Evolutionary conservation across 495 filamentous ascomycete genomes (phyloP), one percentile per base, ranked within the genome.

Genomic region (Rhypophila decipiens): DNA sequence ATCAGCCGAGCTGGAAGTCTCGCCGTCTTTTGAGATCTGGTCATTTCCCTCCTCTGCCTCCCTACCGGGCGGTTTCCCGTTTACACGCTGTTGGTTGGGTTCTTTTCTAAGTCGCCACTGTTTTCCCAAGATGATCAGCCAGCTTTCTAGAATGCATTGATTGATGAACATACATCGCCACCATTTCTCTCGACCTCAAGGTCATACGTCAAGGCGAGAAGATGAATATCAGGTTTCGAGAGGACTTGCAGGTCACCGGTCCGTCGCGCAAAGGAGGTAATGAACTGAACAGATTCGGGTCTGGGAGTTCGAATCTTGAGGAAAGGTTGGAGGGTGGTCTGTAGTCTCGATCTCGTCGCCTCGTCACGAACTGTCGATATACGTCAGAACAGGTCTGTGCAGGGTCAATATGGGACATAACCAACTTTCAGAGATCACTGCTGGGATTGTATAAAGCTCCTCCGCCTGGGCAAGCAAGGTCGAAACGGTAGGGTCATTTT

Each of bases 191-290:
- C 87, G 50, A 87, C 81, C 53, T 96, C 88, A 12, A 97, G 56
- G 58, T 98, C 93, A 59, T 96, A 97, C 3, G 89, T 85, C 24
- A 99, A 72, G 4, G 91, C 93, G 53, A 97, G 71, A 27, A 97
- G 73, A 50, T 91, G 82, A 37, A 97, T 69, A 82, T 99, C 93
- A 4, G 87, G 83, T 59, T 75, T 81, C 64, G 88, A 95, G 35
- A 99, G 68, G 3, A 95, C 89, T 22, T 84, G 76, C 33, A 87
- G 78, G 59, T 99, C 93, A 47, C 93, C 93, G 1, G 93, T 97
- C 65, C 82, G 88, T 35, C 83, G 79, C 41, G 90, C 86, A 66
- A 97, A 96, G 49, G 89, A 83, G 43, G 78, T 82, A n/a, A 96
- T 72, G 43, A 87, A 68, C 51, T 83, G 82, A 47, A 96, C 64